Conservation (phyloP, 352 stramenopile genomes). For the Globisporangium solare region DNA sequence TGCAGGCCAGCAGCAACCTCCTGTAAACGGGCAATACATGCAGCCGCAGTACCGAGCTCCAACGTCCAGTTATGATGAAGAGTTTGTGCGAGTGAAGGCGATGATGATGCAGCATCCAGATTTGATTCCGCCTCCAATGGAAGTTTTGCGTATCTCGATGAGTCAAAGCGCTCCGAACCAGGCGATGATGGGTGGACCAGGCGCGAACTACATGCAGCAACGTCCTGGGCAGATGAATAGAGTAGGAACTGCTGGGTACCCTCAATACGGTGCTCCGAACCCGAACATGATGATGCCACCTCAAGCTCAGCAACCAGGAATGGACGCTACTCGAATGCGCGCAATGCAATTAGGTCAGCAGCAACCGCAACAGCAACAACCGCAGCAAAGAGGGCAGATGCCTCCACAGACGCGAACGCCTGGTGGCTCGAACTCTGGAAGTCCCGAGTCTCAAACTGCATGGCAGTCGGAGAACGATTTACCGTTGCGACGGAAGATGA, state of each 20-base stretch:
- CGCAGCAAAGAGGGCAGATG: constrained; percentile 26
- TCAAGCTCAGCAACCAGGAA: constrained; percentile 28
- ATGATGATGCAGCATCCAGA: constrained; percentile 89
- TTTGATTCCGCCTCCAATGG: constrained; percentile 81
- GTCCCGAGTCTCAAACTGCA: constrained; percentile 48
- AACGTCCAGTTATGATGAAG: constrained; percentile 78
- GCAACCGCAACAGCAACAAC: constrained; percentile 14
- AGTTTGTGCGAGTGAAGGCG: constrained; percentile 82
- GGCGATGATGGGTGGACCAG: constrained; percentile 47
- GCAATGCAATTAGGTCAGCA: constrained; percentile 26
- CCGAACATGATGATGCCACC: constrained; percentile 67
- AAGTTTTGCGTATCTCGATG: constrained; percentile 84
- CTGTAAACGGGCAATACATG: constrained; percentile 59
- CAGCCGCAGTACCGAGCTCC: constrained; percentile 54
- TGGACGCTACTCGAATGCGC: constrained; percentile 39
- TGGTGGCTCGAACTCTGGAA: constrained; percentile 27
- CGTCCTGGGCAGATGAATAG: constrained; percentile 58
- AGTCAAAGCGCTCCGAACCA: constrained; percentile 54
- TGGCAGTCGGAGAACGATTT: constrained; percentile 88
- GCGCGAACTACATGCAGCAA: constrained; percentile 61
- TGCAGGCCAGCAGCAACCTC: constrained; percentile 23
- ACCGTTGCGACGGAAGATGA: constrained; percentile 85
- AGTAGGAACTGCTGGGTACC: constrained; percentile 40
- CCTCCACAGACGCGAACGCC: constrained; percentile 35
- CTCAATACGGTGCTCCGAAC: constrained; percentile 51